Conservation (phyloP, 108 stramenopile species). For the Seminavis robusta region DNA sequence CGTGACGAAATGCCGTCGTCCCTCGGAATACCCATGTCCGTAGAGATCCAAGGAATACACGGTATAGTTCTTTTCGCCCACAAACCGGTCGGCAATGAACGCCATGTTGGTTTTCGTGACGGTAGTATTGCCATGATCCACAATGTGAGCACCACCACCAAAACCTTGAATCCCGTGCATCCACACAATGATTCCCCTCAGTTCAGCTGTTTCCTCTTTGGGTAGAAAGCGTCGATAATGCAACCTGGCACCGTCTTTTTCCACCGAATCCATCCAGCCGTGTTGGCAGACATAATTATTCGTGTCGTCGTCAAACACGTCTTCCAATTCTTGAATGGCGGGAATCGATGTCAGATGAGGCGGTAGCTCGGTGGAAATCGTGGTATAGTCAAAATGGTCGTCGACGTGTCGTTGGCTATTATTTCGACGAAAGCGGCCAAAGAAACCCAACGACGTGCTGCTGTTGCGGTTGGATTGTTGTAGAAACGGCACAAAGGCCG, state of each 20-base stretch:
- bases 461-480: too few relatives aligned
- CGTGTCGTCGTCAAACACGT: conserved; percentile 13
- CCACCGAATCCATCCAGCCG: conserved; percentile 33
- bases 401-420: too few relatives aligned
- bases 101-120: conserved; percentile 16
- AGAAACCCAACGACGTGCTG: too few relatives aligned
- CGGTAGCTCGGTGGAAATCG: too few relatives aligned
- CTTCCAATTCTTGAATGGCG: not conserved
- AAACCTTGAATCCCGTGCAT: conserved; percentile 19
- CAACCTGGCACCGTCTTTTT: conserved; percentile 3
- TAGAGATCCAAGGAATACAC: conserved; percentile 27
- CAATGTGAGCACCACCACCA: conserved; percentile 5
- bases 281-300: conserved; percentile 23
- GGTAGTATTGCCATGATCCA: too few relatives aligned
- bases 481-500: too few relatives aligned
- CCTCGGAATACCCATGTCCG: conserved; percentile 59
- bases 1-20: conserved; percentile 32
- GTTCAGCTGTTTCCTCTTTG: not conserved
- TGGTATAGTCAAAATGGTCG: too few relatives aligned
- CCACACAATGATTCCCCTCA: conserved; percentile 35
- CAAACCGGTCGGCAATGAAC: conserved; percentile 3
- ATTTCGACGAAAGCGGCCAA: too few relatives aligned
- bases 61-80: conserved; percentile 9
- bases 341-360: too few relatives aligned
- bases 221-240: conserved; percentile 46